Evolutionary conservation across 495 filamentous ascomycete species (phyloP), one percentile per base, ranked within the genome.

Genomic region (Podospora conica): DNA sequence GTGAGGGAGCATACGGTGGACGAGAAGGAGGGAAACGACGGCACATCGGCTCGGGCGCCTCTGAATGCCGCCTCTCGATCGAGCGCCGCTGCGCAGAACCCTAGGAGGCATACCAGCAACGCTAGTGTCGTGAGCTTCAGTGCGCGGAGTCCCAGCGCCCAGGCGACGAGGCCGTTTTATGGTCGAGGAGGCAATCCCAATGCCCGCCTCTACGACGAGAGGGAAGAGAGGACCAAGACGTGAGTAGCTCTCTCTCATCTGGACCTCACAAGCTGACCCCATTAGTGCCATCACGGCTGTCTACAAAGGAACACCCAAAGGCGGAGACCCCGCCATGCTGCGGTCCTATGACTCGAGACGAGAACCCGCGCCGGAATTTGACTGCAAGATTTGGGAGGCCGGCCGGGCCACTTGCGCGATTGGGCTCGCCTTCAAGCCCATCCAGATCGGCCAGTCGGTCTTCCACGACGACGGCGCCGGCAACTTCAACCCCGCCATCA

Each of bases 381-480:
- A 96, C 70, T 96, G 92, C 75, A 96, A 85, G 15, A 91, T 98
- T 61, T 98, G 95, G 95, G 85, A 98, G 76, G 95, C 95, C 5
- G 95, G 95, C 9, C 87, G 96, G 53, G 95, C 95, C n/a, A 98
- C 95, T 3, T 91, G 85, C 60, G 93, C 95, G 3, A 96, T 91
- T 3, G 92, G 90, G 0, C 80, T 96, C 29, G 96, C 95, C 3
- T 98, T 98, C 79, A 98, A 98, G 75, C 91, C 93, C 0, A 93
- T 98, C 53, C 91, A 90, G 68, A 90, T 98, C 61, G 96, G 93
- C 3, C 93, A 97, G 70, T 93, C 92, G 11, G 83, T 91, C 12
- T 98, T 98, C 70, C 88, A 96, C 60, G 96, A 98, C 70, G 95
- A 98, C 75, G 95, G 95, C 21, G 81, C 86, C 6, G 95, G 95